These are phyloP conservation scores for Flaveria brownii DNA, from an alignment of 129 eudicot species.

Conservation along the genomic window DNA sequence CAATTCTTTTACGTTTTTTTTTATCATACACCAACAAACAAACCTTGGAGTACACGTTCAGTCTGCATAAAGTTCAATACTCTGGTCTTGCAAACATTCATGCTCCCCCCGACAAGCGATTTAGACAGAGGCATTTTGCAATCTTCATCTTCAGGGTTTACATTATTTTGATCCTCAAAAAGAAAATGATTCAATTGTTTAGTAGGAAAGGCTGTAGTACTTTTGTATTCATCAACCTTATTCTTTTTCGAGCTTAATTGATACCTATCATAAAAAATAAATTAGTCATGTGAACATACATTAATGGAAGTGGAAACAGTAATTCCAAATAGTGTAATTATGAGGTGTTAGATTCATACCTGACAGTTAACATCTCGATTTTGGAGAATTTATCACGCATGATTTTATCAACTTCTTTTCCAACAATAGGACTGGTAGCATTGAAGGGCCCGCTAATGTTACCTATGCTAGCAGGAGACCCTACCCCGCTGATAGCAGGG, in stretches of 20 bases:
- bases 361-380: slow-evolving; percentile 68
- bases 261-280: slow-evolving; percentile 44
- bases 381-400: slow-evolving; percentile 70
- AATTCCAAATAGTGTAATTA: background rate
- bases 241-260: slow-evolving; percentile 73
- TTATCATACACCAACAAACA: slow-evolving; percentile 28
- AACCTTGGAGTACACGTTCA: slow-evolving; percentile 77
- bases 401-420: slow-evolving; percentile 61
- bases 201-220: slow-evolving; percentile 38
- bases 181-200: slow-evolving; percentile 49
- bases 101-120: slow-evolving; percentile 81
- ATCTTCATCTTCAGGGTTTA: slow-evolving; percentile 65
- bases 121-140: slow-evolving; percentile 76
- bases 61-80: slow-evolving; percentile 56
- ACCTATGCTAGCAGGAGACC: slow-evolving; percentile 84
- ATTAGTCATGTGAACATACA: slow-evolving; percentile 13
- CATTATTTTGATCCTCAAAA: slow-evolving; percentile 53
- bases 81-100: slow-evolving; percentile 76
- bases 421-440: slow-evolving; percentile 79
- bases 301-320: background rate
- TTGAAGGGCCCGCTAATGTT: slow-evolving; percentile 63
- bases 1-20: background rate
- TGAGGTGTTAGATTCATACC: slow-evolving; percentile 39
- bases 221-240: slow-evolving; percentile 61
- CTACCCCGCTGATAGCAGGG: slow-evolving; percentile 70